Base-by-base conservation (phyloP, 2,329 filamentous ascomycete species). In the Endothia cerciana region DNA sequence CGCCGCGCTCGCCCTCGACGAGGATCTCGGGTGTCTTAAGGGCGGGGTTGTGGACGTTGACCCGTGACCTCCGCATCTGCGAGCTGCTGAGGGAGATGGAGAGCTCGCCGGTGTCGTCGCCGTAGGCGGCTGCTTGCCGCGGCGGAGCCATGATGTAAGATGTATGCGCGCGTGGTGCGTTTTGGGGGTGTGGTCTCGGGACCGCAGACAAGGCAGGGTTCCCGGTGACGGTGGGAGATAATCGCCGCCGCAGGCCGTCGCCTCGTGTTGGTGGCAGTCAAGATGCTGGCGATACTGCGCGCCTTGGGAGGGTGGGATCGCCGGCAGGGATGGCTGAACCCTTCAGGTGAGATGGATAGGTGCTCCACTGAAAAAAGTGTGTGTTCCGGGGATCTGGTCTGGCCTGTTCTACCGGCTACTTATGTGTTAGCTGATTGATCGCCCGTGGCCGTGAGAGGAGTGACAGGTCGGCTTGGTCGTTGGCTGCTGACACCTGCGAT, bases 81-180 rank as follows among this genome's bases (percentile, higher is more conserved):
- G 87, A 86, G 43, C 87, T 86, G 65, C 86, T 87, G 70, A 93
- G 82, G 72, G 90, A 91, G 77, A 94, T 91, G 78, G 91, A 91
- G 71, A 94, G 88, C 81, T 94, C 91, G 81, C 93, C 91, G 81
- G 93, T 91, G 77, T 93, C 91, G 76, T 94, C 90, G 77, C 55
- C 65, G 45, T 68, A 63, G 38, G 62, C 55, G 62, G 51, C 51
- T 30, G 40, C n/a, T 19, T 91, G 91, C 72, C 80, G 82, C 75
- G 81, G 78, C 68, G 82, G 81, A 75, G 82, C 79, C 84, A 86
- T 86, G 73, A 62, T 61, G 45, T 22, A 17, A n/a, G 43, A 15
- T 25, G 19, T 49, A 19, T 11, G 55, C 19, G 22, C 2, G n/a
- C 4, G 22, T 10, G n/a, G 55, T 22, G 55, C 17, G 28, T 8